A percentile compares a stretch with the other conserved stretches of the same genome.
Evolutionary conservation across 441 rosid genomes (phyloP).

Genomic region (Syzygium malaccense): DNA sequence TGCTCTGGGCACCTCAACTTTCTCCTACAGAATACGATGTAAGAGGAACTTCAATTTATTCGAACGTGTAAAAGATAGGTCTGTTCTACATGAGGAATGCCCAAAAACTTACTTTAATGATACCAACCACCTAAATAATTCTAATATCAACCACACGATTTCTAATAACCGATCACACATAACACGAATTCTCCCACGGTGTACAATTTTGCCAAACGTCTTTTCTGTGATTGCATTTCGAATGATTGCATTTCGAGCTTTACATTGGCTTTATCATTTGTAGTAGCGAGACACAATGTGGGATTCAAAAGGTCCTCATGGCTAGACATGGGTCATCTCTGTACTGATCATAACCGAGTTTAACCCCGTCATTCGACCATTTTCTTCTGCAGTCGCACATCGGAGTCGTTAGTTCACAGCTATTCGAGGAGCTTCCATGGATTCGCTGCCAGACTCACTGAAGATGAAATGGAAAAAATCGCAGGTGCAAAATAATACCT

Average conservation of each 20-base stretch:
- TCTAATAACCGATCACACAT: background rate
- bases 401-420: background rate
- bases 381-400: background rate
- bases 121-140: background rate
- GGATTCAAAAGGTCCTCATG: background rate
- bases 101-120: background rate
- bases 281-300: background rate
- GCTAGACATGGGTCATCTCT: background rate
- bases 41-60: background rate
- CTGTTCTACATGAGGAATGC: background rate
- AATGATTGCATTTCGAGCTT: background rate
- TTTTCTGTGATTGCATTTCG: too few species aligned
- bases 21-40: background rate
- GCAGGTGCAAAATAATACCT: background rate
- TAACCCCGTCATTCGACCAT: background rate
- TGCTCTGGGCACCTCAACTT: background rate
- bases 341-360: background rate
- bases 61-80: background rate
- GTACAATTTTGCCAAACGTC: background rate
- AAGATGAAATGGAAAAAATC: background rate
- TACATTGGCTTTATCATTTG: background rate
- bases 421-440: background rate
- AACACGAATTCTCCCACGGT: background rate
- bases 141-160: background rate
- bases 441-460: background rate